Evolutionary conservation across 345 rosid species (phyloP).

Genomic region (Acer campestre): DNA sequence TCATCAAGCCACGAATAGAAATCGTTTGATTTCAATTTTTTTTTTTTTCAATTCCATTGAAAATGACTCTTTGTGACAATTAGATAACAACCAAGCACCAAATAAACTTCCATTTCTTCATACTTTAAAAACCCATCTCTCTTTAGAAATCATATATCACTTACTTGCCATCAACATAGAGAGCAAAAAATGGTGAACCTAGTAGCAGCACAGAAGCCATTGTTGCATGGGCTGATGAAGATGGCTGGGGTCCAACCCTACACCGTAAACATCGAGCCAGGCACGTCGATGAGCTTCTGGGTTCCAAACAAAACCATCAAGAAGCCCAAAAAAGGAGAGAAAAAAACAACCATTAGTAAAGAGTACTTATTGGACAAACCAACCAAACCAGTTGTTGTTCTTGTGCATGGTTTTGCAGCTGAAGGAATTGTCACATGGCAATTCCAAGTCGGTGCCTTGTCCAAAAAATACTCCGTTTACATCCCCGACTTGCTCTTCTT

Average conservation of each 20-base stretch:
- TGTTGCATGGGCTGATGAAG: slow-evolving; percentile 70
- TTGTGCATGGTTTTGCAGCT: slow-evolving; percentile 89
- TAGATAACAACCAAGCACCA: slow-evolving; percentile 64
- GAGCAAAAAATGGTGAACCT: slow-evolving; percentile 66
- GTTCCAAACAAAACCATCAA: slow-evolving; percentile 65
- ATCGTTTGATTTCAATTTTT: not conserved
- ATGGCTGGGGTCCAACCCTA: slow-evolving; percentile 73
- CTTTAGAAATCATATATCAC: not conserved
- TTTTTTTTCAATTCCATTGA: not conserved
- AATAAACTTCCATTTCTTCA: slow-evolving; percentile 28
- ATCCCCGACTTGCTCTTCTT: slow-evolving; percentile 89
- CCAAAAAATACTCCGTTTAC: slow-evolving; percentile 85
- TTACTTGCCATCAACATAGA: not conserved
- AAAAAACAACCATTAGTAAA: not conserved
- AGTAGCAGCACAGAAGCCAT: slow-evolving; percentile 80
- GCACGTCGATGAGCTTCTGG: slow-evolving; percentile 87
- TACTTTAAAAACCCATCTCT: slow-evolving; percentile 12
- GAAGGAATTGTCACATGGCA: slow-evolving; percentile 97
- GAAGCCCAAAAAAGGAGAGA: slow-evolving; percentile 37
- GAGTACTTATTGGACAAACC: slow-evolving; percentile 40
- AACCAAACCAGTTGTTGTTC: slow-evolving; percentile 66
- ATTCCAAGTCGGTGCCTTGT: slow-evolving; percentile 82
- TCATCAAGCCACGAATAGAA: not conserved
- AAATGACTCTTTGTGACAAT: not conserved
- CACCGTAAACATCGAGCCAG: slow-evolving; percentile 69